A percentile compares a stretch with the other conserved stretches of the same genome.
phyloP scores from a whole-genome alignment of 495 filamentous ascomycete species.

The Halenospora varia region DNA sequence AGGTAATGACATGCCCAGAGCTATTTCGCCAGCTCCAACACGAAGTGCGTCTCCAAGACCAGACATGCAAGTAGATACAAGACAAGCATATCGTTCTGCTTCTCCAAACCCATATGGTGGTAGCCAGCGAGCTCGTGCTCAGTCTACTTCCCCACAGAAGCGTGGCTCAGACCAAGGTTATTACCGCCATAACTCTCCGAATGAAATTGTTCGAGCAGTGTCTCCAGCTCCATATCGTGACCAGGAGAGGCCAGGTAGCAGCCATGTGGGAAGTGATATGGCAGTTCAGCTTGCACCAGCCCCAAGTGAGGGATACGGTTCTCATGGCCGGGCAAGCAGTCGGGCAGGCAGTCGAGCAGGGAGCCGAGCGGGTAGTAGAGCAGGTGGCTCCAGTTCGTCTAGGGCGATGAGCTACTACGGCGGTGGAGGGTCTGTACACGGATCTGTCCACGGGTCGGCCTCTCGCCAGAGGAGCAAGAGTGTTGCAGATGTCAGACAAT shows the following conservation, averaged over 20 bases:
- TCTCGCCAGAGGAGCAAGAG: slow-evolving; percentile 75
- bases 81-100: slow-evolving; percentile 40
- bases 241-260: slow-evolving; percentile 61
- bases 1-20: slow-evolving; percentile 44
- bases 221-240: slow-evolving; percentile 55
- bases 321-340: slow-evolving; percentile 37
- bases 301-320: slow-evolving; percentile 49
- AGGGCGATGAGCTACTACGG: slow-evolving; percentile 61
- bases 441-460: slow-evolving; percentile 29
- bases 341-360: slow-evolving; percentile 36
- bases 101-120: slow-evolving; percentile 49
- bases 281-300: slow-evolving; percentile 71
- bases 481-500: slow-evolving; percentile 68
- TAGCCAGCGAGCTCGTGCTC: slow-evolving; percentile 35
- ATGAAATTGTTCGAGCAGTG: slow-evolving; percentile 47
- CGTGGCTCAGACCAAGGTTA: slow-evolving; percentile 54
- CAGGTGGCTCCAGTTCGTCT: slow-evolving; percentile 30
- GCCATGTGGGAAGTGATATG: slow-evolving; percentile 44
- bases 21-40: slow-evolving; percentile 45
- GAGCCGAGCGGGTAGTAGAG: slow-evolving; percentile 21
- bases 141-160: slow-evolving; percentile 33
- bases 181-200: slow-evolving; percentile 53
- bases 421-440: slow-evolving; percentile 32
- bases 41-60: slow-evolving; percentile 50
- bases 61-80: slow-evolving; percentile 29